Percentiles rank a stretch among this genome's conserved stretches.
Evolutionary conservation across 345 rosid genomes (phyloP).

Genomic region (Hypericum perforatum): DNA sequence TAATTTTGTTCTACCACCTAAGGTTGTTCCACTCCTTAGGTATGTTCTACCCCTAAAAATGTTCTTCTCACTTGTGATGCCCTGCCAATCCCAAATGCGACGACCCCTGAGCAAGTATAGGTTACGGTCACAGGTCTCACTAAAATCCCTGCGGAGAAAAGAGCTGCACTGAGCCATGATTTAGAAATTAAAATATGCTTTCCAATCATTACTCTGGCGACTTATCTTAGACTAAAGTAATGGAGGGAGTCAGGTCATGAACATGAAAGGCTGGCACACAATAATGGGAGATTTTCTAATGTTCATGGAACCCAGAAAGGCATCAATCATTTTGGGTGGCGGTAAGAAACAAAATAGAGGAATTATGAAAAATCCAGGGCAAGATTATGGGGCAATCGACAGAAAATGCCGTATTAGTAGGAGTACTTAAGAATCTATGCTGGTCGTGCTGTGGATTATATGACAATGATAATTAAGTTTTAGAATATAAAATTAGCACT

Average conservation of each 20-base stretch:
- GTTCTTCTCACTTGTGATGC: too few relatives aligned
- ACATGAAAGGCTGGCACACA: conserved; percentile 37
- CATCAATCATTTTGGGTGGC: conserved; percentile 11
- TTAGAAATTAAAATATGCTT: conserved; percentile 5
- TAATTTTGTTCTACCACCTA: too few relatives aligned
- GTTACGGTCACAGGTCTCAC: conserved; percentile 6
- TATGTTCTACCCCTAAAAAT: too few relatives aligned
- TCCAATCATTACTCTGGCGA: conserved; percentile 23
- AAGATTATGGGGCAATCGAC: conserved; percentile 4
- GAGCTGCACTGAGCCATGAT: too few relatives aligned
- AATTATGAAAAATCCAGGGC: conserved; percentile 11
- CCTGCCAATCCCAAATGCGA: too few relatives aligned
- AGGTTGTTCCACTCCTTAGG: too few relatives aligned
- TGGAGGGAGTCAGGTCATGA: conserved; percentile 13
- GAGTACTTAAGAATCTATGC: too few relatives aligned
- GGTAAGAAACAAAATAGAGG: background rate
- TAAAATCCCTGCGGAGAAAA: too few relatives aligned
- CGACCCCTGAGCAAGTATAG: conserved; percentile 3
- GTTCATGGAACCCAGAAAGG: conserved; percentile 6
- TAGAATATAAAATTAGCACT: too few relatives aligned
- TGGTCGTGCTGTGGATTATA: too few relatives aligned
- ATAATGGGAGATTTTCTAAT: conserved; percentile 14
- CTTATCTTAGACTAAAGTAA: conserved; percentile 9
- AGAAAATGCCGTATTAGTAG: background rate
- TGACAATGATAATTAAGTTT: too few relatives aligned